Base-by-base conservation (phyloP, 805 yeast species). In the Lipomyces yamadae region DNA sequence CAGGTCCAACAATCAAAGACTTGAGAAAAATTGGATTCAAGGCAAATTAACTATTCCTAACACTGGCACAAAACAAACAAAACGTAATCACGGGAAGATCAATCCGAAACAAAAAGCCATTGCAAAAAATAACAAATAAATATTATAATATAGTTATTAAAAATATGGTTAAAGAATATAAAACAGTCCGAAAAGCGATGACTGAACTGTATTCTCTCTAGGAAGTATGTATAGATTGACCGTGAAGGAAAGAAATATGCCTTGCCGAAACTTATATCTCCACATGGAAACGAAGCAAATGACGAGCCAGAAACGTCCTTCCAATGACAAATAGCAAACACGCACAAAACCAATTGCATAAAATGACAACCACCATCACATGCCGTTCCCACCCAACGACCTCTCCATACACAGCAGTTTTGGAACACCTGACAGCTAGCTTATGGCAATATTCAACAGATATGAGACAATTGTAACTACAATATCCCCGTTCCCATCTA, bases 241-340 rank as follows among this genome's bases (percentile, higher is more conserved):
- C 24, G 24, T 24, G 24, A 24, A 24, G 24, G 24, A 24, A 24
- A 24, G 24, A 8, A 18, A 42, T n/a, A 42, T 42, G 48, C 48
- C 48, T 13, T 42, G 48, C 48, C 35, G 56, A 32, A 54, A 54
- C 37, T 54, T 34, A 54, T 15, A 54, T 5, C 24, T 54, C 37
- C 37, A 54, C n/a, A n/a, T n/a, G 18, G 56, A 32, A 33, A 15
- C 7, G 37, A 32, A 15, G 30, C 13, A 30, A 54, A 54, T 54
- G 37, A 32, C 34, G 7, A n/a, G 56, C n/a, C 56, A 54, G 37
- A 54, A 54, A 54, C 2, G 37, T 18, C 15, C 37, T 42, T 54
- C 37, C 56, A 54, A 54, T 32, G 37, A 54, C 24, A 42, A 15
- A 42, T 1, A 18, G 48, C 48, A 42, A 37, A 42, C 29, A n/a